Percentiles rank a stretch among this genome's conserved stretches.
These are phyloP conservation scores for Alternaria hordeiaustralica DNA, from an alignment of 2,329 filamentous ascomycete species.

Conservation along the genomic window DNA sequence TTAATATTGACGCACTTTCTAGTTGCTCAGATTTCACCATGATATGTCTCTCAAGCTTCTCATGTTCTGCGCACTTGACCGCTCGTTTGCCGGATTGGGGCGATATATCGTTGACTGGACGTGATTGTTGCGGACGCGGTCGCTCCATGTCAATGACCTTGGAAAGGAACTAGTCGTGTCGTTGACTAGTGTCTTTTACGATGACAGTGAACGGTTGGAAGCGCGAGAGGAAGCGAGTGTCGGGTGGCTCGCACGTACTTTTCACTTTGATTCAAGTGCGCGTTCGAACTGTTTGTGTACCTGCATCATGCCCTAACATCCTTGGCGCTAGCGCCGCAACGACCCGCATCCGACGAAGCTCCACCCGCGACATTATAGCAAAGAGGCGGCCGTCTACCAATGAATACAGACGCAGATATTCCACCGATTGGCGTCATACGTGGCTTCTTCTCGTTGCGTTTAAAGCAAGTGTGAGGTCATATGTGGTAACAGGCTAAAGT, in stretches of 20 bases:
- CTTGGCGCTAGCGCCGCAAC: not conserved
- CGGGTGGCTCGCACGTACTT: not conserved
- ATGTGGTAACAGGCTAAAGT: not conserved
- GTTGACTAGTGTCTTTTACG: not conserved
- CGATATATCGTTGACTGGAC: not conserved
- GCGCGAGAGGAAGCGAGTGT: not conserved
- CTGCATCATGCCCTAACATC: not conserved
- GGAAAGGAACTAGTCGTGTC: not conserved
- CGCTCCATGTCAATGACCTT: not conserved
- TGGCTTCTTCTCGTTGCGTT: not conserved
- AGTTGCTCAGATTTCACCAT: not conserved
- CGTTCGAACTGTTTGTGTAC: not conserved
- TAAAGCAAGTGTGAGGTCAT: not conserved
- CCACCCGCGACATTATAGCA: not conserved
- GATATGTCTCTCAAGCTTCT: not conserved
- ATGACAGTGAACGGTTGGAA: not conserved
- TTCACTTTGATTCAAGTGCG: not conserved
- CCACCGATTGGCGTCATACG: not conserved
- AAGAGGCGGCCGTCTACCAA: not conserved
- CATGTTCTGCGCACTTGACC: not conserved
- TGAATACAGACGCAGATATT: not conserved
- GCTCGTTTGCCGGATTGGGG: not conserved
- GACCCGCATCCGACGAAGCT: not conserved
- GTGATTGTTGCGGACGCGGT: not conserved
- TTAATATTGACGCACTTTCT: not conserved